phyloP scores from a whole-genome alignment of 495 filamentous ascomycete genomes.

The Lepraria neglecta region DNA sequence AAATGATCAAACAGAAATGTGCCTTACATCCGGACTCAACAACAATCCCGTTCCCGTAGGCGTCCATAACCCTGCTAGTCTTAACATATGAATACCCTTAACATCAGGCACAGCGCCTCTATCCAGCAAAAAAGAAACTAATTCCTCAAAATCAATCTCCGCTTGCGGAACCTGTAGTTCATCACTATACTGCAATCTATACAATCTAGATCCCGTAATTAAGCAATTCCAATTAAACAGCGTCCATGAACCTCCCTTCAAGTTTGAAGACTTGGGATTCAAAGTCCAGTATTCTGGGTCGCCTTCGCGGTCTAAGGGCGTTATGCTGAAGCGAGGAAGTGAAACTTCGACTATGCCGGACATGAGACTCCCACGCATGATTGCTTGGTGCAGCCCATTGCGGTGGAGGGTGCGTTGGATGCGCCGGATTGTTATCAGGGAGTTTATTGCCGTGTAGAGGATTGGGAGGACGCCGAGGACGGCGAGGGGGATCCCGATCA shows the following conservation, averaged over 20 bases:
- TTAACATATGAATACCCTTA: conserved; percentile 52
- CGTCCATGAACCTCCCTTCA: conserved; percentile 58
- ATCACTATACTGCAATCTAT: conserved; percentile 58
- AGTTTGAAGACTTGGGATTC: conserved; percentile 39
- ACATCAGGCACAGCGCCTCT: conserved; percentile 54
- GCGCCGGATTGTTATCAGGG: conserved; percentile 47
- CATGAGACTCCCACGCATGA: conserved; percentile 56
- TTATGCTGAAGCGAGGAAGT: conserved; percentile 55
- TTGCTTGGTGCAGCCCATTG: conserved; percentile 43
- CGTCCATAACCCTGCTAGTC: conserved; percentile 56
- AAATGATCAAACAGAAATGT: no score
- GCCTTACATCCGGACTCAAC: conserved; percentile 40
- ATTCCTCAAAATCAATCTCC: conserved; percentile 55
- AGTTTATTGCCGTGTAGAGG: conserved; percentile 49
- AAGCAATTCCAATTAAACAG: conserved; percentile 58
- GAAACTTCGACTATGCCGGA: conserved; percentile 62
- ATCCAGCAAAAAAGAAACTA: conserved; percentile 56
- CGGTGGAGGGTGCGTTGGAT: conserved; percentile 51
- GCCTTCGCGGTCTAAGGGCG: conserved; percentile 50
- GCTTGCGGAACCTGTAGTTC: conserved; percentile 60
- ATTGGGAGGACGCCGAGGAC: conserved; percentile 64
- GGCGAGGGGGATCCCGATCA: conserved; percentile 58
- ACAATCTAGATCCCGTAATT: conserved; percentile 52
- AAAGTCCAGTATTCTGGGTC: conserved; percentile 50
- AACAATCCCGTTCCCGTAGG: conserved; percentile 55